A percentile compares a stretch with the other conserved stretches of the same genome.
Conservation (phyloP, 345 rosid species). For the Hibiscus tridactylites region DNA sequence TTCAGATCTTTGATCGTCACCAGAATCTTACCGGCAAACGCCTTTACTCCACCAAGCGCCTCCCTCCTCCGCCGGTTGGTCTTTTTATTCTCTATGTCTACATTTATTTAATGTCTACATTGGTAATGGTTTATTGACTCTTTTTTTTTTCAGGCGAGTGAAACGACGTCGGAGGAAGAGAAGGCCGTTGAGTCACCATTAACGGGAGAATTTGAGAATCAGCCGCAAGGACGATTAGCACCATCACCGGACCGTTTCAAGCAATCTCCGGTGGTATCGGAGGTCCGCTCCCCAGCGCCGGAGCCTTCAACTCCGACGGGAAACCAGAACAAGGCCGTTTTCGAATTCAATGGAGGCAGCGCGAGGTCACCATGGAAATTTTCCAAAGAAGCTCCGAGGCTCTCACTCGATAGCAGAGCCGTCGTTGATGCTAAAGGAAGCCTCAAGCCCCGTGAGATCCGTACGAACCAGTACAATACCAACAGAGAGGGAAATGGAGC, state of each 20-base stretch:
- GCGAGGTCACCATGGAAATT: constrained; percentile 64
- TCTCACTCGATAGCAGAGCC: constrained; percentile 93
- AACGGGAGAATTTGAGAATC: constrained; percentile 30
- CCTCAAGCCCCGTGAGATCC: constrained; percentile 79
- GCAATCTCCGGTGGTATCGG: constrained; percentile 29
- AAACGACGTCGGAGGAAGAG: constrained; percentile 30
- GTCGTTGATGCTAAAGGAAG: constrained; percentile 72
- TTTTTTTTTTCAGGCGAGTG: constrained; percentile 19
- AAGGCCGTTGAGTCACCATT: constrained; percentile 25
- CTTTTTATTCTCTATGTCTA: neutral
- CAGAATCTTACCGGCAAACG: constrained; percentile 59
- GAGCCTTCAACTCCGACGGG: constrained; percentile 18
- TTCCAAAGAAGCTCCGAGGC: constrained; percentile 84
- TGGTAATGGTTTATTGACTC: neutral
- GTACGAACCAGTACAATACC: constrained; percentile 24
- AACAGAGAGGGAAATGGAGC: constrained; percentile 16
- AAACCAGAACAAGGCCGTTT: constrained; percentile 25
- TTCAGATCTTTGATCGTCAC: constrained; percentile 89
- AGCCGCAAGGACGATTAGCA: constrained; percentile 22
- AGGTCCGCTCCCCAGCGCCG: constrained; percentile 31
- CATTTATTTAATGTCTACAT: neutral
- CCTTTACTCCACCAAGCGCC: constrained; percentile 52
- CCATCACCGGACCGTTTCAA: constrained; percentile 38
- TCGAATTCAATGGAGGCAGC: constrained; percentile 44
- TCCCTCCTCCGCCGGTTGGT: constrained; percentile 35